Percentiles rank a stretch among this genome's conserved stretches.
Conservation (phyloP, 495 filamentous ascomycete species). For the Aspergillus sclerotioniger region DNA sequence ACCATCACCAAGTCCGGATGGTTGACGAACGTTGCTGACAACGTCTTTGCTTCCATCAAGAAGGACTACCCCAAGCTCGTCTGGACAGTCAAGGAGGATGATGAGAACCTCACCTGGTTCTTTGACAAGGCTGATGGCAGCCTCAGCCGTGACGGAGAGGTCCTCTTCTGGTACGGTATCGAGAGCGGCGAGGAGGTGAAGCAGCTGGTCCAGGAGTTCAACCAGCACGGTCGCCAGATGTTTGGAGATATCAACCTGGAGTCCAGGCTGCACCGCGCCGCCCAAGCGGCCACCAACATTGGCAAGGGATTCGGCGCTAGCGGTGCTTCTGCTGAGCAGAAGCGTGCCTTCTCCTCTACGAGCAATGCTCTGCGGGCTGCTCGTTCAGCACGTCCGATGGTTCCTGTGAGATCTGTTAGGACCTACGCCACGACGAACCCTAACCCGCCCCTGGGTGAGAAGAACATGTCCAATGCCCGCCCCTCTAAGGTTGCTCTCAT, state of each 20-base stretch:
- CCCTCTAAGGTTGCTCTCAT: conserved; percentile 88
- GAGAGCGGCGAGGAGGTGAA: conserved; percentile 82
- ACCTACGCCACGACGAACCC: conserved; percentile 80
- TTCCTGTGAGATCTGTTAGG: conserved; percentile 32
- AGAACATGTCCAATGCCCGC: conserved; percentile 79
- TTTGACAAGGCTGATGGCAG: conserved; percentile 96
- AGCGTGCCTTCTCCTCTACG: conserved; percentile 62
- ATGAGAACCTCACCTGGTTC: conserved; percentile 98
- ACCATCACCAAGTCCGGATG: conserved; percentile 95
- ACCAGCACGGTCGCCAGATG: conserved; percentile 78
- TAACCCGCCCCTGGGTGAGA: conserved; percentile 92
- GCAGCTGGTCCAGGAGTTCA: conserved; percentile 85
- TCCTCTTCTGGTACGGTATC: conserved; percentile 96
- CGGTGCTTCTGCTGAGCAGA: conserved; percentile 55
- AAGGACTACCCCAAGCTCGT: conserved; percentile 89
- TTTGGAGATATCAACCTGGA: conserved; percentile 90
- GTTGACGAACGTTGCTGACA: conserved; percentile 96
- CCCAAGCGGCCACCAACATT: conserved; percentile 58
- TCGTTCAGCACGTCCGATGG: conserved; percentile 29
- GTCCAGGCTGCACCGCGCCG: conserved; percentile 74
- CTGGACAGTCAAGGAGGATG: conserved; percentile 96
- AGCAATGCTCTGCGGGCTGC: conserved; percentile 42
- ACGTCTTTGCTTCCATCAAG: conserved; percentile 89
- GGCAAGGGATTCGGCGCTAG: conserved; percentile 49
- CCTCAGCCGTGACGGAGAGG: conserved; percentile 76